phyloP scores from a whole-genome alignment of 1,284 basidiomycete genomes.

The Caloboletus firmus region DNA sequence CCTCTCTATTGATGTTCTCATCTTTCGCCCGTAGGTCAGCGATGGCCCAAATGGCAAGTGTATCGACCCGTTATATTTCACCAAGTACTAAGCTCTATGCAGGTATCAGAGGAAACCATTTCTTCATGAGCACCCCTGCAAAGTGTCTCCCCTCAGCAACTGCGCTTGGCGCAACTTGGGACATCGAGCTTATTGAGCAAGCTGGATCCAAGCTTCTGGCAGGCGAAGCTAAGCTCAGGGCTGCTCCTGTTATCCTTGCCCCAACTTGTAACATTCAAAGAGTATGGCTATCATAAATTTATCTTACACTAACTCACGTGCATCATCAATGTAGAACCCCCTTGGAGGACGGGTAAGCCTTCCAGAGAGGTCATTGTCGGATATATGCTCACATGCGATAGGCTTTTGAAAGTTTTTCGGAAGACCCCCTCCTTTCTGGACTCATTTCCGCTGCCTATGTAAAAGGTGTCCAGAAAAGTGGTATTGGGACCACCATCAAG shows the following conservation, averaged over 20 bases:
- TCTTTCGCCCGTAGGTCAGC: constrained; percentile 50
- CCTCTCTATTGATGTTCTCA: constrained; percentile 1
- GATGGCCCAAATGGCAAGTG: constrained; percentile 69
- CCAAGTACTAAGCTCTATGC: constrained; percentile 1
- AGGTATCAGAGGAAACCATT: constrained; percentile 57
- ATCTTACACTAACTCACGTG: constrained; percentile 1
- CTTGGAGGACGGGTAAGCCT: constrained; percentile 64
- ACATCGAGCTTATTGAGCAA: constrained; percentile 61
- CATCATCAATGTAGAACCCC: constrained; percentile 48
- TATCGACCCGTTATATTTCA: background rate
- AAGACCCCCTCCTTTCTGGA: constrained; percentile 76
- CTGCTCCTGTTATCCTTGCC: constrained; percentile 68
- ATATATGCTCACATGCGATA: constrained; percentile 25
- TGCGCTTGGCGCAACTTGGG: constrained; percentile 73
- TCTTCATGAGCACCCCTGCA: constrained; percentile 64
- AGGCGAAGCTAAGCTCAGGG: constrained; percentile 66
- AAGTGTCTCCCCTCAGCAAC: constrained; percentile 67
- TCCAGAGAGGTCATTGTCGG: background rate
- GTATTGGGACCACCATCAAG: constrained; percentile 72
- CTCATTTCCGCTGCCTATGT: constrained; percentile 71
- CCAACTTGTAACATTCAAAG: constrained; percentile 83
- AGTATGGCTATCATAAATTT: constrained; percentile 31
- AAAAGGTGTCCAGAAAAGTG: constrained; percentile 68
- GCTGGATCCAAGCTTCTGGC: constrained; percentile 68
- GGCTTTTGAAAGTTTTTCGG: constrained; percentile 78